Percentiles rank a stretch among this genome's conserved stretches.
phyloP scores from a whole-genome alignment of 1,139 yeast species.

The Suhomyces maxii region DNA sequence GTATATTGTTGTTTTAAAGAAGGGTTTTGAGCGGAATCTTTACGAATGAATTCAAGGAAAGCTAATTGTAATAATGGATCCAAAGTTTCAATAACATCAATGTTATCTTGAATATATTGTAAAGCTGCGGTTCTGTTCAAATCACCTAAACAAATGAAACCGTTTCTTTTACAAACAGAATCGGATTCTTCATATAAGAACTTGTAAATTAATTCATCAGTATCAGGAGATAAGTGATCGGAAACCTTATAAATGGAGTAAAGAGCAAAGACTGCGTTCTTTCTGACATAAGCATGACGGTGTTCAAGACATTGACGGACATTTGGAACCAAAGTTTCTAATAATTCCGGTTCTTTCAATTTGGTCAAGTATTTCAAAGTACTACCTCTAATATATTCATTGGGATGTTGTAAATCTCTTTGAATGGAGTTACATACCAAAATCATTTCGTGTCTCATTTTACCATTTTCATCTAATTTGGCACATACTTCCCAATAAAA shows the following conservation, averaged over 20 bases:
- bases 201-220: conserved; percentile 75
- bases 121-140: conserved; percentile 85
- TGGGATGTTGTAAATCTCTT: conserved; percentile 96
- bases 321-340: conserved; percentile 94
- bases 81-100: conserved; percentile 60
- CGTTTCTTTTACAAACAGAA: conserved; percentile 93
- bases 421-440: conserved; percentile 97
- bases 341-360: conserved; percentile 86
- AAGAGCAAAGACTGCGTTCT: conserved; percentile 93
- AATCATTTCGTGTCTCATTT: conserved; percentile 97
- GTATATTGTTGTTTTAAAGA: conserved; percentile 71
- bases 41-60: conserved; percentile 87
- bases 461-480: conserved; percentile 82
- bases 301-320: conserved; percentile 90
- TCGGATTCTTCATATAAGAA: conserved; percentile 84
- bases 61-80: conserved; percentile 89
- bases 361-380: conserved; percentile 90
- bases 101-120: conserved; percentile 73
- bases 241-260: conserved; percentile 80
- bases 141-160: conserved; percentile 83
- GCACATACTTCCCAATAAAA: conserved; percentile 99
- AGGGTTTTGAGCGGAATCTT: conserved; percentile 67
- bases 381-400: conserved; percentile 94
- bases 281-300: conserved; percentile 96
- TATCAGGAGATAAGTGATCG: conserved; percentile 90